Conservation (phyloP, 441 rosid species). For the Pelargonium hybrid region DNA sequence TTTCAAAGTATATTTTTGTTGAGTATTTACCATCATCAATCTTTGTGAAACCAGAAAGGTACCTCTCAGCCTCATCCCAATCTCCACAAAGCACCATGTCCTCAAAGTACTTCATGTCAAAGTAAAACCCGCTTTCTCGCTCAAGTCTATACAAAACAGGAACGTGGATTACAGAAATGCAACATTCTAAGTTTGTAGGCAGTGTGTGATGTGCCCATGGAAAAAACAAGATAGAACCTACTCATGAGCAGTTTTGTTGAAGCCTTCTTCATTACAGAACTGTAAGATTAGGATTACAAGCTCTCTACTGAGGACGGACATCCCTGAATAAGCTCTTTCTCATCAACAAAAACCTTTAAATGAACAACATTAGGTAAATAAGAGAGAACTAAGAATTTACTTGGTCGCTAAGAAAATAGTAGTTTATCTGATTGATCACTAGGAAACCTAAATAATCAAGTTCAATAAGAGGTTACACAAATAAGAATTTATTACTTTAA, state of each 20-base stretch:
- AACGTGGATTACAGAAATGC: too few species aligned
- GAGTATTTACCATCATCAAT: slow-evolving; percentile 74
- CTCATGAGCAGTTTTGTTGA: slow-evolving; percentile 59
- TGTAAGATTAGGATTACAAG: slow-evolving; percentile 73
- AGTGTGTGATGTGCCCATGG: neutral
- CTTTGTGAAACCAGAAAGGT: slow-evolving; percentile 65
- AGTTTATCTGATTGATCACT: too few species aligned
- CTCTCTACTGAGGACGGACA: slow-evolving; percentile 66
- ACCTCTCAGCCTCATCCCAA: slow-evolving; percentile 82
- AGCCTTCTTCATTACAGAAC: slow-evolving; percentile 73
- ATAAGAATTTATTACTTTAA: too few species aligned
- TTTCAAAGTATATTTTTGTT: slow-evolving; percentile 76
- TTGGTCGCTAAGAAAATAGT: too few species aligned
- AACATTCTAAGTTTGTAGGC: too few species aligned
- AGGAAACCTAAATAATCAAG: too few species aligned
- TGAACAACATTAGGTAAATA: too few species aligned
- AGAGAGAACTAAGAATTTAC: too few species aligned
- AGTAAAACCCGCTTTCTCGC: slow-evolving; percentile 69
- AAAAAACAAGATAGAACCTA: slow-evolving; percentile 18
- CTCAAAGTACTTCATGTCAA: slow-evolving; percentile 61
- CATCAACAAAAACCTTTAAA: too few species aligned
- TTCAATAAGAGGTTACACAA: too few species aligned
- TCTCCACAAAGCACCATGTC: slow-evolving; percentile 76
- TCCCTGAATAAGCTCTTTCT: slow-evolving; percentile 9
- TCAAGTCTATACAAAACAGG: slow-evolving; percentile 36